Base-by-base conservation (phyloP, 1,284 basidiomycete genomes). In the Cutaneotrichosporon curvatum region DNA sequence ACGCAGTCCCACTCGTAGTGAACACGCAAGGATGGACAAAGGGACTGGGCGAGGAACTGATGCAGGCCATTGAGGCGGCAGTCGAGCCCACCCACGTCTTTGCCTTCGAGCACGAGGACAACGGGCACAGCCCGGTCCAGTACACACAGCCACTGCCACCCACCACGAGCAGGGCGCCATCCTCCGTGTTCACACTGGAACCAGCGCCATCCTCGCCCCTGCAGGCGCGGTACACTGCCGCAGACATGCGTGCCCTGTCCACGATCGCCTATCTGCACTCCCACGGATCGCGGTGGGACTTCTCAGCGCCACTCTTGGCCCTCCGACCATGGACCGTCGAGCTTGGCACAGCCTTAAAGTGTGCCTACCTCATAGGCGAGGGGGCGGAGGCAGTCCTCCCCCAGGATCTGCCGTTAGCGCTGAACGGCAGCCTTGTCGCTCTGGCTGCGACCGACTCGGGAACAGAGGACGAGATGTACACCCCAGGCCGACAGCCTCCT, bases 11-110 rank as follows among this genome's bases (percentile, higher is more conserved):
- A 0, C 79, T 98, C 5, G 78, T 97, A 9, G 80, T 97, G 46
- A 98, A 98, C 67, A 96, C 88, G 0, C 92, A 94, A 80, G 94
- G 94, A 2, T 98, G 94, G 94, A 80, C 81, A 14, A 96, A 94
- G 67, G 94, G 94, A 2, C 79, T 96, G 2, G 94, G 94, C 2
- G 83, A 82, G 16, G 87, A 95, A 57, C 72, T 98, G 3, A 78
- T 82, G 10, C 66, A 68, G 2, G 79, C 79, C 52, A 81, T 96
- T 38, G 82, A 90, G 62, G 76, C 76, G 2, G 70, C 83, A 15
- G 70, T 83, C 1, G 74, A 79, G 39, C 82, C 89, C 0, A 81
- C 80, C 0, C 75, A 81, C 55, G 72, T 87, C 20, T 85, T 84
- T 62, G 78, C 81, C 11, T 77, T 78, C 45, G 63, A 64, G 18